Base-by-base conservation (phyloP, 2,329 filamentous ascomycete species). In the Dothistroma pini region DNA sequence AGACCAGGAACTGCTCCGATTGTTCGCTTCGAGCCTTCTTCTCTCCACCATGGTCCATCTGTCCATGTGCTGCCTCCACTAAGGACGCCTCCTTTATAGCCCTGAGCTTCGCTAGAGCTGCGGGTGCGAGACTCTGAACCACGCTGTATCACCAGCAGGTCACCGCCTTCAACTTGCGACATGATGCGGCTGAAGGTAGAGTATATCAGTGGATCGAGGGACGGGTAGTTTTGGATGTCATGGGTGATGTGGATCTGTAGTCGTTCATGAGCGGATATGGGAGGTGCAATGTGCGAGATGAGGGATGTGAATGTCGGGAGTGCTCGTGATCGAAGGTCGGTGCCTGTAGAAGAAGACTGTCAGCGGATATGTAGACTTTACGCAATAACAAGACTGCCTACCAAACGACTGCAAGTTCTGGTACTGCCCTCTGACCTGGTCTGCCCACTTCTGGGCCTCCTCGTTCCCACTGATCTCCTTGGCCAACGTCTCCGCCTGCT, bases 131-230 rank as follows among this genome's bases (percentile, higher is more conserved):
- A 90, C 77, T 97, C 95, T 63, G 91, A 89, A 21, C 95, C 95
- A 41, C 93, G 90, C 78, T 99, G 95, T 63, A 97, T 87, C 58
- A 99, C 95, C 57, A 97, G 83, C 19, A 99, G 83, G 71, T 97
- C 95, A 58, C 95, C 95, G 66, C 95, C 95, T 78, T 99, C 95
- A 51, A 99, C 95, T 78, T 99, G 95, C n/a, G 92, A 86, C 95
- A 99, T 99, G 71, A 99, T 93, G 57, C 92, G 88, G 58, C 89
- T 89, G 79, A 99, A 99, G 65, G 95, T 92, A 60, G 85, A 84
- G 77, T 97, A 91, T 70, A 97, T 91, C 58, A 97, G 84, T 19
- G 93, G 92, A 74, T 97, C 93, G 69, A 99, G 86, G 19, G 91
- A 93, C 2, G 95, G 95, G 75, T 99, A 99, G 68, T 91, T 91